Conservation (phyloP, 768 basidiomycete species). For the Xerocomellus amylosporus region DNA sequence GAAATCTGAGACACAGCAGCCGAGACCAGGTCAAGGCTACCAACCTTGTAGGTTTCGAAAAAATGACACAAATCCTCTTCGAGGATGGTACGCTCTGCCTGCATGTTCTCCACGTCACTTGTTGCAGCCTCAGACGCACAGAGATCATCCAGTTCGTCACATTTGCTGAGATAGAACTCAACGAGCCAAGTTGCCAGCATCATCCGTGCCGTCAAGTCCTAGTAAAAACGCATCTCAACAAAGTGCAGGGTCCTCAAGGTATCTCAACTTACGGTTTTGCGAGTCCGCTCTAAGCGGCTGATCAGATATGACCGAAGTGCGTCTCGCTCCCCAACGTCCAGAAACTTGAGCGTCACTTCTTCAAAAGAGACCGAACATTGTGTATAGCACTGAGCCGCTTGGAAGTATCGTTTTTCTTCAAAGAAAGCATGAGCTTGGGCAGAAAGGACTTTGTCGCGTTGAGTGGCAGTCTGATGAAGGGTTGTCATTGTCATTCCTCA, state of each 20-base stretch:
- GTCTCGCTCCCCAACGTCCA: slow-evolving; percentile 88
- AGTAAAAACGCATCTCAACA: not conserved
- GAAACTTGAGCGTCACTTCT: slow-evolving; percentile 85
- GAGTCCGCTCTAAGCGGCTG: slow-evolving; percentile 79
- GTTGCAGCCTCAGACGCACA: slow-evolving; percentile 82
- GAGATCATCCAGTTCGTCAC: slow-evolving; percentile 92
- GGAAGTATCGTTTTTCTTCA: slow-evolving; percentile 76
- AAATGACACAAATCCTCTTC: slow-evolving; percentile 94
- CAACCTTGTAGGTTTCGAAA: slow-evolving; percentile 89
- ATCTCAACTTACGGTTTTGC: slow-evolving; percentile 62
- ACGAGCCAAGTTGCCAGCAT: slow-evolving; percentile 98
- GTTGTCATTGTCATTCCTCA: slow-evolving; percentile 1
- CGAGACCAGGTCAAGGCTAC: slow-evolving; percentile 4
- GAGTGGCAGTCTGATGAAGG: slow-evolving; percentile 68
- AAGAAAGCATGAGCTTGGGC: slow-evolving; percentile 83
- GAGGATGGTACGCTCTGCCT: slow-evolving; percentile 73
- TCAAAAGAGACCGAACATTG: slow-evolving; percentile 88
- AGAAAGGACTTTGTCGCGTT: slow-evolving; percentile 80
- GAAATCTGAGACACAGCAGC: not conserved
- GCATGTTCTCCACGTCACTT: slow-evolving; percentile 81
- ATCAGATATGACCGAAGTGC: slow-evolving; percentile 87
- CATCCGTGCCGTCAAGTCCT: slow-evolving; percentile 94
- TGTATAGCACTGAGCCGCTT: slow-evolving; percentile 89
- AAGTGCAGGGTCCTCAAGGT: not conserved
- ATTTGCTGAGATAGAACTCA: slow-evolving; percentile 95